Percentiles rank a stretch among this genome's conserved stretches.
Conservation (phyloP, 306 rosid genomes). For the Castanea crenata region DNA sequence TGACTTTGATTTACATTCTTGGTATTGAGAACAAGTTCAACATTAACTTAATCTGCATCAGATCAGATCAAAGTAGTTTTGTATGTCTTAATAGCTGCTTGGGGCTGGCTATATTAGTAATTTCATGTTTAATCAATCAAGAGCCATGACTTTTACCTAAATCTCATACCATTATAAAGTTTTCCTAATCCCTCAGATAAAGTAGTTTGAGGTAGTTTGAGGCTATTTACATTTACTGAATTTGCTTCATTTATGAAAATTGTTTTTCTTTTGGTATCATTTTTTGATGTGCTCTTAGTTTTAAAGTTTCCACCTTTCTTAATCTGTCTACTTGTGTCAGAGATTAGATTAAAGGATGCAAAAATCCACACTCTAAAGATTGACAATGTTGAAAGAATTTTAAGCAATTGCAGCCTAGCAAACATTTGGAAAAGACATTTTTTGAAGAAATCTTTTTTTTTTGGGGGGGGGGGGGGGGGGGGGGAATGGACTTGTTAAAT, state of each 20-base stretch:
- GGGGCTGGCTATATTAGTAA: not conserved
- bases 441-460: not conserved
- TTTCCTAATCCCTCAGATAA: not conserved
- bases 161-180: not conserved
- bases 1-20: not conserved
- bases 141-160: not conserved
- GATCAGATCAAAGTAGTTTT: not conserved
- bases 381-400: not conserved
- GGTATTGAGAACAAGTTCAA: conserved; percentile 1
- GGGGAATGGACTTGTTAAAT: not conserved
- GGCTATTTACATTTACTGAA: not conserved
- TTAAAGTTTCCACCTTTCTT: not conserved
- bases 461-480: not conserved
- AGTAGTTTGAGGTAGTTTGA: not conserved
- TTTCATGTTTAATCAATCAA: not conserved
- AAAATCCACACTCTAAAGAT: not conserved
- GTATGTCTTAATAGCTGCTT: not conserved
- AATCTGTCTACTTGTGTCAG: not conserved
- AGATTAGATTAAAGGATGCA: not conserved
- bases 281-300: not conserved
- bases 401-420: not conserved
- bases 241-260: not conserved
- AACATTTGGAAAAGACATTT: not conserved
- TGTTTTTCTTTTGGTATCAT: not conserved
- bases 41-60: not conserved